A percentile compares a stretch with the other conserved stretches of the same genome.
These are phyloP conservation scores for Chaetomiaceae sp. DNA, from an alignment of 2,329 filamentous ascomycete genomes.

Conservation along the genomic window DNA sequence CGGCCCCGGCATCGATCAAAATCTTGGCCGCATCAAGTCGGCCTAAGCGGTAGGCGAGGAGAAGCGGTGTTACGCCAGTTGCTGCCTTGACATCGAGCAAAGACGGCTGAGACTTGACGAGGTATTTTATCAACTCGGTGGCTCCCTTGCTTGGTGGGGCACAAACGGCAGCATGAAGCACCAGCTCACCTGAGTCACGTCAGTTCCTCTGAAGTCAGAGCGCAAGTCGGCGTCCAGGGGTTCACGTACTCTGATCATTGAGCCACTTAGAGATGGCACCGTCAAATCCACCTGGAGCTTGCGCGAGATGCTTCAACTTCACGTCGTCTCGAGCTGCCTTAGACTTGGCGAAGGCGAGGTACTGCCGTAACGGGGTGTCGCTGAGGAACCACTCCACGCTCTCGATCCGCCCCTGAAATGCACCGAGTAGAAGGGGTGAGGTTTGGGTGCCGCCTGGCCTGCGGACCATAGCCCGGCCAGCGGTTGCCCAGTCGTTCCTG, in stretches of 20 bases:
- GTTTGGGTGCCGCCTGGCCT: constrained; percentile 40
- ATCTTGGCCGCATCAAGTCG: constrained; percentile 52
- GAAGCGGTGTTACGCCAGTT: constrained; percentile 61
- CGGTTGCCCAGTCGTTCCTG: constrained; percentile 66
- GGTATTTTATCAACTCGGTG: constrained; percentile 57
- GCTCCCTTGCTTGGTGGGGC: constrained; percentile 39
- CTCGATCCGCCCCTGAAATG: constrained; percentile 54
- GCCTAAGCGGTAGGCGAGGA: constrained; percentile 58
- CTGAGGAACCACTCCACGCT: constrained; percentile 74
- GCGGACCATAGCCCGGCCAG: constrained; percentile 46
- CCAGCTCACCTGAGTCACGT: constrained; percentile 48
- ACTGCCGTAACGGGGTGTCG: constrained; percentile 62
- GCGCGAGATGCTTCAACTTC: constrained; percentile 57
- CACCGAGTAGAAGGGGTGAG: constrained; percentile 60
- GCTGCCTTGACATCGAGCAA: constrained; percentile 59
- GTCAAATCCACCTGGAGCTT: constrained; percentile 60
- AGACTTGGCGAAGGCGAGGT: constrained; percentile 61
- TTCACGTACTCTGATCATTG: constrained; percentile 49
- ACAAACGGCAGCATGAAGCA: constrained; percentile 63
- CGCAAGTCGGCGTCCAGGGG: background rate
- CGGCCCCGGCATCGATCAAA: constrained; percentile 64
- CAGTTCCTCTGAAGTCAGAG: constrained; percentile 19
- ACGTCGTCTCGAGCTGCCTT: constrained; percentile 57
- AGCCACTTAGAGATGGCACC: constrained; percentile 60
- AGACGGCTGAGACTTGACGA: constrained; percentile 57